These are phyloP conservation scores for Bruguiera parviflora DNA, from an alignment of 345 rosid genomes.

Conservation along the genomic window DNA sequence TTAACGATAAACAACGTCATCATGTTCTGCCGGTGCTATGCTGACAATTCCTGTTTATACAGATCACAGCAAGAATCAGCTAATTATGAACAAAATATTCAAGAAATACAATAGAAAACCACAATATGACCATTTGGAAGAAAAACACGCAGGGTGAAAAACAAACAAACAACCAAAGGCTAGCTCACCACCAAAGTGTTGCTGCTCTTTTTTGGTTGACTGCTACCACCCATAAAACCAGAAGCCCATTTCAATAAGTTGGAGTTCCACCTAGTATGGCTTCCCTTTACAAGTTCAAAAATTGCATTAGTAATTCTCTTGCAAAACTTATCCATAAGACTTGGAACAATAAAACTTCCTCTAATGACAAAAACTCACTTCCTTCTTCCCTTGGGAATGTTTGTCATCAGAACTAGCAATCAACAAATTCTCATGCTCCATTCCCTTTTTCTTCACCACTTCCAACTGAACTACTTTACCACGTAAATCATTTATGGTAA, in stretches of 20 bases:
- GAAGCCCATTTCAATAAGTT: slow-evolving; percentile 94
- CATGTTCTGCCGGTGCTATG: too few relatives aligned
- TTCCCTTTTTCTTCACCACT: slow-evolving; percentile 84
- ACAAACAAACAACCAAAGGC: neutral
- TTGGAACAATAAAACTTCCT: slow-evolving; percentile 11
- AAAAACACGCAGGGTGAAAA: neutral
- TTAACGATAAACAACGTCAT: too few relatives aligned
- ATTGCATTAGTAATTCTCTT: neutral
- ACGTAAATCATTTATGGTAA: slow-evolving; percentile 79
- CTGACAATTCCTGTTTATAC: too few relatives aligned
- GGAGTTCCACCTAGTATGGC: slow-evolving; percentile 65
- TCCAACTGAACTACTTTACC: slow-evolving; percentile 94
- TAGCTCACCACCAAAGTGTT: slow-evolving; percentile 39
- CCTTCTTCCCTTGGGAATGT: slow-evolving; percentile 37
- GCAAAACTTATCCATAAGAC: neutral
- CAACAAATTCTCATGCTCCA: slow-evolving; percentile 83
- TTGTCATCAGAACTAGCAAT: slow-evolving; percentile 58
- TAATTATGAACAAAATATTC: too few relatives aligned
- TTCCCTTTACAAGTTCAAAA: slow-evolving; percentile 39
- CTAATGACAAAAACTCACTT: slow-evolving; percentile 38
- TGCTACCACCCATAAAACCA: slow-evolving; percentile 67
- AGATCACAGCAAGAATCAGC: too few relatives aligned
- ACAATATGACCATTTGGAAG: neutral
- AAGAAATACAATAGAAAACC: too few relatives aligned
- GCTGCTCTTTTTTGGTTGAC: slow-evolving; percentile 45